phyloP scores from a whole-genome alignment of 148 eudicot genomes.

The Cornus kousa region DNA sequence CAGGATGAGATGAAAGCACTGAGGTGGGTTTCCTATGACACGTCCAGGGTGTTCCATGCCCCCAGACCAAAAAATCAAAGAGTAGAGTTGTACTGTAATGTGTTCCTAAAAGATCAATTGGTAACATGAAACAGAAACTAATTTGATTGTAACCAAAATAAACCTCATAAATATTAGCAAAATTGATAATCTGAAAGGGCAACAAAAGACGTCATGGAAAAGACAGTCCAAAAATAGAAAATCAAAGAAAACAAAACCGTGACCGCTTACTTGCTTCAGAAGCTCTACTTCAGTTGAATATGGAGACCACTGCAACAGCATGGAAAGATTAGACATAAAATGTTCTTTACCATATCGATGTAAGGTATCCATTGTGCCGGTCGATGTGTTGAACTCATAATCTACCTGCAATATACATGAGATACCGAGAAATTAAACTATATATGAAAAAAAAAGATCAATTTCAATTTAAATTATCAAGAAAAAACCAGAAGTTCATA shows the following conservation, averaged over 20 bases:
- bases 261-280: conserved; percentile 64
- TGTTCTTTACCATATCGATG: conserved; percentile 32
- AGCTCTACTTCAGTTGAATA: conserved; percentile 62
- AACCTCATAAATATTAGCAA: too few species aligned
- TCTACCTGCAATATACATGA: conserved; percentile 54
- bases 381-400: conserved; percentile 51
- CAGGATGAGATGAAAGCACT: too few species aligned
- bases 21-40: too few species aligned
- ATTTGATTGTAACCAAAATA: too few species aligned
- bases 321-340: conserved; percentile 50
- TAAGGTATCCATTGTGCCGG: conserved; percentile 43
- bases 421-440: neutral
- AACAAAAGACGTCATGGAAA: neutral
- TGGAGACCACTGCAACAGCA: conserved; percentile 85
- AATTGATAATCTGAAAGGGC: too few species aligned
- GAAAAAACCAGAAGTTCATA: neutral
- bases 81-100: too few species aligned
- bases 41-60: too few species aligned
- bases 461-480: neutral
- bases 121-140: too few species aligned
- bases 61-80: too few species aligned
- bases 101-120: too few species aligned
- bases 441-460: neutral
- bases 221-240: neutral
- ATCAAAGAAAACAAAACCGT: neutral